Base-by-base conservation (phyloP, 257 asterid genomes). In the Cruciata laevipes region DNA sequence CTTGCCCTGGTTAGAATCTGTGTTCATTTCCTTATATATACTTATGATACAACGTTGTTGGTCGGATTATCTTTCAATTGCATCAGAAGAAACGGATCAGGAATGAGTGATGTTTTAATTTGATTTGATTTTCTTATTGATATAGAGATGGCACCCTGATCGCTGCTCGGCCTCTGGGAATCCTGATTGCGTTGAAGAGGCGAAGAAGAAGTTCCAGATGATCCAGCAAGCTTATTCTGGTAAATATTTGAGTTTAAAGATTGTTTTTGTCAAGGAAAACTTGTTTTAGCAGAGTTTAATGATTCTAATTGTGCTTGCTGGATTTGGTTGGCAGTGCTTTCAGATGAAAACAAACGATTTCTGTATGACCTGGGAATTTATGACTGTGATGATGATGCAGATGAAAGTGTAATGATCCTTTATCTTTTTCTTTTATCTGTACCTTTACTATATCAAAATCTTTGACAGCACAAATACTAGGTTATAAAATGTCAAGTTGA, bases 111-210 rank as follows among this genome's bases (percentile, higher is more conserved):
- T 56, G 5, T 11, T 27, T 27, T 14, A 5, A 13, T 30, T 59
- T 59, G 17, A 14, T 59, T 68, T 59, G 44, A 20, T 16, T 53
- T 8, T 53, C 14, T 3, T 53, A 13, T 53, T 53, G 60, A 53
- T 18, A 12, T 53, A 91, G 98, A 87, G 81, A 86, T 91, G 96
- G 96, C 98, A 91, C 71, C 98, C 98, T 35, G 96, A 91, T 89
- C 91, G 98, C 20, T 73, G 81, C 74, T 77, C 86, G 16, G 81
- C 90, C 57, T 65, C 84, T 1, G 97, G 94, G 53, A 82, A 75
- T 75, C 56, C 77, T 0, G 83, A 77, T 74, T 44, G 70, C 17
- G 71, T 80, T 60, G 98, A 89, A 23, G 98, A 89, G 61, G 95
- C 96, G 7, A 91, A 91, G 82, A 85, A 72, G 80, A 87, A 85